Base-by-base conservation (phyloP, 2,329 filamentous ascomycete genomes). In the Tolypocladium ovalisporum region DNA sequence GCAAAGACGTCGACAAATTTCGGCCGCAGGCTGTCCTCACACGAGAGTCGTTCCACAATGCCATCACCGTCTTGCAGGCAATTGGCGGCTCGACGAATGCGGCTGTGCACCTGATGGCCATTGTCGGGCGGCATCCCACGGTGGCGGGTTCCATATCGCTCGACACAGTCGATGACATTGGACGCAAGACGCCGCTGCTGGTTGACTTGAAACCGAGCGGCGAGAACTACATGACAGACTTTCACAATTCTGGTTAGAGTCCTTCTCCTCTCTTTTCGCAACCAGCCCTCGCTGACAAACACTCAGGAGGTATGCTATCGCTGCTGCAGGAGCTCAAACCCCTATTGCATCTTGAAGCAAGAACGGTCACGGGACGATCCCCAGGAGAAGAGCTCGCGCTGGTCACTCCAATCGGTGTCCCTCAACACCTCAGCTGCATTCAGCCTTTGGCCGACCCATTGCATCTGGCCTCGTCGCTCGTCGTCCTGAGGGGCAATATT, bases 151-250 rank as follows among this genome's bases (percentile, higher is more conserved):
- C 69, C 1, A 79, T 95, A n/a, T 88, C 83, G 0, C 75, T 95
- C 15, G 83, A 89, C 63, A 90, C 91, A 42, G 79, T 96, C 66
- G 89, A 95, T 70, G 82, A 87, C 54, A 85, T 94, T 54, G 88
- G 87, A 57, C 78, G 90, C 62, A 84, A 81, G 62, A 90, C 91
- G 1, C 90, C 90, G 0, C 84, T 94, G 65, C 82, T 96, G 44
- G 88, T 92, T 1, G 88, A 95, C 67, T 78, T 96, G 22, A 90
- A 92, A n/a, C 92, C 92, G 0, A 89, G 84, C 59, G 92, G 92
- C 1, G 86, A 88, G 56, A 92, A 90, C 68, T 88, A 91, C 70
- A 95, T 96, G 86, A 89, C 87, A 91, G 44, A 97, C 67, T 85
- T 97, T 44, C 94, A 94, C 71, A 87, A 91, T 58, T 87, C 94